Evolutionary conservation across 225 moss, liverwort and hornwort species (phyloP), one percentile per base, ranked within the genome.

Genomic region (Ulota crispa): DNA sequence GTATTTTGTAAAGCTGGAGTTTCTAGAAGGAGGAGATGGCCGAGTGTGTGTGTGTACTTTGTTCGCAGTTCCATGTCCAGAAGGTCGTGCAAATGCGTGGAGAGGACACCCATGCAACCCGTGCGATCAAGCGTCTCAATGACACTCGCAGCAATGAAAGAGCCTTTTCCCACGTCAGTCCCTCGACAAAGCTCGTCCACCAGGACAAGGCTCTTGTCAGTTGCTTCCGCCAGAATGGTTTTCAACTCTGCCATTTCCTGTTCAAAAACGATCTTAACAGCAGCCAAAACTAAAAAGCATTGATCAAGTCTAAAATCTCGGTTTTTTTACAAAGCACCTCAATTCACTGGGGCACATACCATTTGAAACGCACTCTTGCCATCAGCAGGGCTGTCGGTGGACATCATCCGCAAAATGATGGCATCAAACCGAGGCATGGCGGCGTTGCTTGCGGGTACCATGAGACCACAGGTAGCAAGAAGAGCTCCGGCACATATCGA

Each of bases 121-220:
- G 92, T 84, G 26, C 86, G 87, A 85, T 99, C 98, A 5, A 99
- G 89, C 42, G 90, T 93, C 87, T 99, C 98, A 47, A 99, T 82
- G 14, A 99, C 98, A 80, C 98, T 99, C 5, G 98, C 98, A 45
- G 94, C 98, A 88, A 96, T 91, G 27, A 86, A 99, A 11, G 98
- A 93, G 50, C 98, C 98, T 84, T 99, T 99, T 80, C 89, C 91
- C 23, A 95, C 98, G 78, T 99, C 98, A 63, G 98, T 99, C 59
- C 98, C 98, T 75, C 95, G 92, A 88, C 98, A 99, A 13, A 99
- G 89, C 78, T 99, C 98, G 82, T 99, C 98, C n/a, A 94, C 96
- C 54, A 99, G 84, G 64, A 99, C 92, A 37, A 99, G 77, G 68
- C 95, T 95, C 82, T 77, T 91, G 50, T 88, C 83, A 14, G 94